Evolutionary conservation across 192 early-diverging fungal genomes (phyloP), one percentile per base, ranked within the genome.

Genomic region (Coemansia umbellata): DNA sequence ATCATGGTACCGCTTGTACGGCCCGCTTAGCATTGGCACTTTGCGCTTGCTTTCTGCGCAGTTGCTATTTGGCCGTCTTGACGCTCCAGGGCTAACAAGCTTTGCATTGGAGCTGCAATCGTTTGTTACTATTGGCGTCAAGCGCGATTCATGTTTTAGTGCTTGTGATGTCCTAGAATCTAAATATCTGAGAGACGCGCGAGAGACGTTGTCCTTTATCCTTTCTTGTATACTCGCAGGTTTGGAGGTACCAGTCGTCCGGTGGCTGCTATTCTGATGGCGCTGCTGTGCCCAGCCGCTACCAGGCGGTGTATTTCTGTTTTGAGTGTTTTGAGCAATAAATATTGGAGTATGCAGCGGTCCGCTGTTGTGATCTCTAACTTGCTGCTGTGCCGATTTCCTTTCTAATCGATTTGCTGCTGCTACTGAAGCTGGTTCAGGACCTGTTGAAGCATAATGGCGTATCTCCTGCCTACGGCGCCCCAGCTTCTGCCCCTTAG

Each of bases 121-220:
- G n/a, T n/a, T n/a, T n/a, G n/a, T n/a, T n/a, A n/a, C n/a, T n/a
- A n/a, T n/a, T 1, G 42, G 27, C 42, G 42, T 26, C 23, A 44
- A 26, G 9, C 23, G 27, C 23, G 42, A 21, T 21, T 65, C 63
- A 30, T 50, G 54, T 23, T 44, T 55, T 10, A 58, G 55, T 13
- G 63, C 66, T 21, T 60, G 44, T 3, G 13, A 22, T 14, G 62
- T 65, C 19, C 62, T 57, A 3, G 61, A 65, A 33, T 72, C 69
- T 4, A 72, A 50, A 26, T 62, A 73, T 47, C 52, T 73, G 24
- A 73, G 70, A 6, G 70, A 73, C n/a, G 70, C 70, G 6, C 63
- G 54, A 0, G 70, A 74, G 4, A 74, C 50, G 3, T 53, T 63
- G 51, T 74, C 70, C 31, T 43, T 66, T 55, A 74, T 63, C 2